These are phyloP conservation scores for Saitozyma podzolica DNA, from an alignment of 768 basidiomycete species.

Conservation along the genomic window DNA sequence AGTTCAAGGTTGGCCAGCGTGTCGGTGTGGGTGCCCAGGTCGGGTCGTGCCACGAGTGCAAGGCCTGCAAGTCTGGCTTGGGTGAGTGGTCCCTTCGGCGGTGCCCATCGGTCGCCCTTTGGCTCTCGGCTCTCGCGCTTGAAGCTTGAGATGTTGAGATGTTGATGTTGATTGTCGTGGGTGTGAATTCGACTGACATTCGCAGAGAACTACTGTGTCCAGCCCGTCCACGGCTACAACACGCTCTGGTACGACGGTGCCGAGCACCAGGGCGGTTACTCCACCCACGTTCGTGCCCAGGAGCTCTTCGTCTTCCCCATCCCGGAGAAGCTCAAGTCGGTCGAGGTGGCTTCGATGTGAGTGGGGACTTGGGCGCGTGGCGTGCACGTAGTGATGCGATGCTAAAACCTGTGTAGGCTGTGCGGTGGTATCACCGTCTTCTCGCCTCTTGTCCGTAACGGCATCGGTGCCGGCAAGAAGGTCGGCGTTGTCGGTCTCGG, in stretches of 20 bases:
- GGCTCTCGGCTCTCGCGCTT: background rate
- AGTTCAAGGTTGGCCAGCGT: conserved; percentile 59
- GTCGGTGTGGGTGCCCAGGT: conserved; percentile 62
- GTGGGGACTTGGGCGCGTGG: conserved; percentile 9
- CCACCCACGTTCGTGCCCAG: conserved; percentile 56
- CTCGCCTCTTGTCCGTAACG: conserved; percentile 63
- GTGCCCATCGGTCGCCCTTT: background rate
- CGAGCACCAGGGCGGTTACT: conserved; percentile 58
- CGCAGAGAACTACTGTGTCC: conserved; percentile 44
- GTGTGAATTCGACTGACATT: conserved; percentile 5
- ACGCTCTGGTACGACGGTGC: conserved; percentile 50
- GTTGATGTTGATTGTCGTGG: conserved; percentile 4
- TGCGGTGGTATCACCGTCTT: conserved; percentile 68
- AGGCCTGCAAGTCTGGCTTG: conserved; percentile 58
- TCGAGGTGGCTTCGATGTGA: conserved; percentile 63
- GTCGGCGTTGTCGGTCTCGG: conserved; percentile 70
- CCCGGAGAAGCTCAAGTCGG: conserved; percentile 60
- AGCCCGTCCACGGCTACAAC: conserved; percentile 49
- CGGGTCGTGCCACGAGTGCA: conserved; percentile 60
- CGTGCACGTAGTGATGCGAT: too few species aligned
- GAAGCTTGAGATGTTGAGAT: background rate
- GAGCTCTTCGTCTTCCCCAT: conserved; percentile 63
- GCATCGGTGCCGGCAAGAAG: conserved; percentile 63
- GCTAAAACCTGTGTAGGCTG: conserved; percentile 44
- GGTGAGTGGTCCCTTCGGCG: conserved; percentile 39